Evolutionary conservation across 306 rosid genomes (phyloP).

Genomic region (Quercus cerris): DNA sequence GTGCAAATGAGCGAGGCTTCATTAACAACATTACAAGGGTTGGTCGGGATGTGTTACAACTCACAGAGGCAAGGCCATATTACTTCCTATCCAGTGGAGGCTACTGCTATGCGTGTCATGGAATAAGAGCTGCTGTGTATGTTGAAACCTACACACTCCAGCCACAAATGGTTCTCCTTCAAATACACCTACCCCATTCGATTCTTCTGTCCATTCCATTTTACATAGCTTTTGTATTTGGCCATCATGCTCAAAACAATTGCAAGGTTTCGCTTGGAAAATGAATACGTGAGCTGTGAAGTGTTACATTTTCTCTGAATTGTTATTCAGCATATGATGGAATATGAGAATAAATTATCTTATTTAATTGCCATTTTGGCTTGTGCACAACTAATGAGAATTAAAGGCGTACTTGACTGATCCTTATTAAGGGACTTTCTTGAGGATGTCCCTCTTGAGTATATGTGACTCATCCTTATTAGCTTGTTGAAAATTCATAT

Average conservation of each 20-base stretch:
- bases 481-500: too few relatives aligned
- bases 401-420: too few relatives aligned
- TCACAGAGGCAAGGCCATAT: conserved; percentile 46
- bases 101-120: conserved; percentile 49
- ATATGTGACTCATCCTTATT: too few relatives aligned
- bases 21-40: conserved; percentile 58
- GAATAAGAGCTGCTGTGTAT: conserved; percentile 49
- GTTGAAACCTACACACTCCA: conserved; percentile 24
- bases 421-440: too few relatives aligned
- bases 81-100: conserved; percentile 62
- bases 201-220: conserved; percentile 17
- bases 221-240: conserved; percentile 14
- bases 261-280: too few relatives aligned
- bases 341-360: too few relatives aligned
- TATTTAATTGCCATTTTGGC: too few relatives aligned
- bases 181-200: neutral
- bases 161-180: neutral
- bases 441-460: too few relatives aligned
- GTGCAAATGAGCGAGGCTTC: conserved; percentile 54
- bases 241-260: neutral
- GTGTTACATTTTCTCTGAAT: too few relatives aligned
- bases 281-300: too few relatives aligned
- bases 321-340: too few relatives aligned
- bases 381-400: too few relatives aligned
- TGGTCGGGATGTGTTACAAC: conserved; percentile 68